Evolutionary conservation across 169 alveolate genomes (phyloP), one percentile per base, ranked within the genome.

Genomic region (Ichthyophthirius multifiliis): DNA sequence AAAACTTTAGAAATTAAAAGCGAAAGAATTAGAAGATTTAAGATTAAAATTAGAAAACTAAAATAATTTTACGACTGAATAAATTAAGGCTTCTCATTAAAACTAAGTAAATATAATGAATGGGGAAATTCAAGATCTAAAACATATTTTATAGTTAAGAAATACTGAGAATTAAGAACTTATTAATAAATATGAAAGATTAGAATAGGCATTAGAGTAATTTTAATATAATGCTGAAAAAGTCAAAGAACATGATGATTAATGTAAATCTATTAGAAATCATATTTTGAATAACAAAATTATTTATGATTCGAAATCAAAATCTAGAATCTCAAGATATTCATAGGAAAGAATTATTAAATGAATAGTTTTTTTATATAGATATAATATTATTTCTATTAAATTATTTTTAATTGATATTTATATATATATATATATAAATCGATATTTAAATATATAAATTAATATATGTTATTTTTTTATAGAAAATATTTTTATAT

Each of bases 171-270:
- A 27, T 55, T 9, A 20, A 4, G 71, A 55, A 27, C 23, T 55
- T 34, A n/a, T 55, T 23, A 55, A 55, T 23, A 55, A 55, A 55
- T 55, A 55, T 23, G 71, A 55, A 55, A 55, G 31, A 39, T 27
- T 55, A 16, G 71, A 55, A 55, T 55, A 34, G 23, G 71, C 71
- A 10, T 27, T 55, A 27, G 71, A 39, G 9, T 34, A 55, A 55
- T 55, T 55, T n/a, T 27, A 55, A 55, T 55, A 55, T 18, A 55
- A 55, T 9, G 71, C 71, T 55, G 71, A 55, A 55, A 55, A 55
- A 9, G 43, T 55, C 31, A 55, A 55, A 55, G 71, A 55, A 55
- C 71, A 55, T 9, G 43, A 55, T 27, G 12, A 16, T 55, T 23
- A 55, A 55, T 27, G 23, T 15, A 13, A 55, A 55, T 34, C 71